Evolutionary conservation across 805 yeast species (phyloP).

Genomic region (Wickerhamiella sergipiensis): DNA sequence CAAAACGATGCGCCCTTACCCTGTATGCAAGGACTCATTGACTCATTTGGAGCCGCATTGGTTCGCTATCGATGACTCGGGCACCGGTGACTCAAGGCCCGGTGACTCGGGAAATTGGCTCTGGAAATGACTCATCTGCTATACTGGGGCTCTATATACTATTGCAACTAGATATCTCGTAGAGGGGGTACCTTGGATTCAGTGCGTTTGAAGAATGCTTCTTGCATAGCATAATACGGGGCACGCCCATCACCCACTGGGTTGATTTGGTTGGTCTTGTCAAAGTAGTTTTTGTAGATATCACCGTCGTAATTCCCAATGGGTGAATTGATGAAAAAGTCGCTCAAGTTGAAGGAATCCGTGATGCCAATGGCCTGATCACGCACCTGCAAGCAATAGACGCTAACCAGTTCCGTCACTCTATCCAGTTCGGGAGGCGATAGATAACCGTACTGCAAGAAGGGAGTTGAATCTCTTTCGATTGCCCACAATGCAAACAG

Average conservation of each 20-base stretch:
- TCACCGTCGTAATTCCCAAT: slow-evolving; percentile 71
- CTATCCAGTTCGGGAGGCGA: slow-evolving; percentile 33
- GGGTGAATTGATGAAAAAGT: slow-evolving; percentile 64
- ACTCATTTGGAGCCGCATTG: neutral
- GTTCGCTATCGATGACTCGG: too few relatives aligned
- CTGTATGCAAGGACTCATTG: neutral
- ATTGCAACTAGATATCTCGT: slow-evolving; percentile 13
- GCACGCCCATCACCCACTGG: slow-evolving; percentile 35
- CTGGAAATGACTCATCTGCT: too few relatives aligned
- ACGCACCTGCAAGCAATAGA: slow-evolving; percentile 38
- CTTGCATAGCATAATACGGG: slow-evolving; percentile 30
- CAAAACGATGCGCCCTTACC: neutral
- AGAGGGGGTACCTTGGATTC: slow-evolving; percentile 4
- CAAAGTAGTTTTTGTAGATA: slow-evolving; percentile 63
- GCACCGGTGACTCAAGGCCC: too few relatives aligned
- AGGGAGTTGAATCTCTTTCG: slow-evolving; percentile 56
- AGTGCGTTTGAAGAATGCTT: slow-evolving; percentile 22
- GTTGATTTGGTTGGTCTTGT: slow-evolving; percentile 40
- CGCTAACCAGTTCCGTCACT: slow-evolving; percentile 31
- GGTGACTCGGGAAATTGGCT: too few relatives aligned
- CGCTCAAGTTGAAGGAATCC: slow-evolving; percentile 69
- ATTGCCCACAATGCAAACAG: slow-evolving; percentile 47
- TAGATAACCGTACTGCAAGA: slow-evolving; percentile 48
- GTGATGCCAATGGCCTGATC: slow-evolving; percentile 61
- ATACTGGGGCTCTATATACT: too few relatives aligned